Evolutionary conservation across 2,329 filamentous ascomycete genomes (phyloP).

Genomic region (Diaporthe capsici): DNA sequence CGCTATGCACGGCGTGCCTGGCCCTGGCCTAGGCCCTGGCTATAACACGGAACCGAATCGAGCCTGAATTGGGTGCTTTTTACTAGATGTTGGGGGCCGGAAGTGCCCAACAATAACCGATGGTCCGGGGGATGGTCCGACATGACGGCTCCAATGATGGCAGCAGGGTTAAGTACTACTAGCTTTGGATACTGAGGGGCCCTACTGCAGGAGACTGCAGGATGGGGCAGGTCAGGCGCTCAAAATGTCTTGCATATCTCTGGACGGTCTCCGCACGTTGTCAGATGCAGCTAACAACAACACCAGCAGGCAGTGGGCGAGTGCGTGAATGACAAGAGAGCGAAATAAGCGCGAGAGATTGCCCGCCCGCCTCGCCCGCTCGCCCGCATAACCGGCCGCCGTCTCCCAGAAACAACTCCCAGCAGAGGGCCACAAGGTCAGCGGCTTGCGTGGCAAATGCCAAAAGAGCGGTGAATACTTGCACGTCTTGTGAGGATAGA

Average conservation of each 20-base stretch:
- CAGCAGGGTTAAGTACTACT: slow-evolving; percentile 13
- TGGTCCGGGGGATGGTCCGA: slow-evolving; percentile 18
- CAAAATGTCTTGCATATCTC: slow-evolving; percentile 34
- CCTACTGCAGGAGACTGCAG: slow-evolving; percentile 31
- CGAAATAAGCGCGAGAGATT: slow-evolving; percentile 25
- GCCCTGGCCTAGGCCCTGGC: neutral
- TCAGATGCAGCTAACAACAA: slow-evolving; percentile 29
- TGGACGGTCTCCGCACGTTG: slow-evolving; percentile 22
- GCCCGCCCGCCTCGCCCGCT: neutral
- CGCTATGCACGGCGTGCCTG: slow-evolving; percentile 27
- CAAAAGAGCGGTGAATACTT: slow-evolving; percentile 31
- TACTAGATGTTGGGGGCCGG: neutral
- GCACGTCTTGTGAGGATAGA: neutral
- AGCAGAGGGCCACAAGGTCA: neutral
- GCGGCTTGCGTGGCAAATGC: slow-evolving; percentile 18
- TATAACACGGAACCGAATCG: neutral
- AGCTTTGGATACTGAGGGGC: neutral
- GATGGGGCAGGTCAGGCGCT: slow-evolving; percentile 20
- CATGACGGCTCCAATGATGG: neutral
- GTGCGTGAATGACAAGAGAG: neutral
- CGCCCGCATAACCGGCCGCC: slow-evolving; percentile 26
- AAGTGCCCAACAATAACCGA: neutral
- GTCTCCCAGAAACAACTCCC: neutral
- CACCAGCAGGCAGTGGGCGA: neutral
- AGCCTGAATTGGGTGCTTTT: neutral